phyloP scores from a whole-genome alignment of 306 rosid species.

The Rosa multiflora region DNA sequence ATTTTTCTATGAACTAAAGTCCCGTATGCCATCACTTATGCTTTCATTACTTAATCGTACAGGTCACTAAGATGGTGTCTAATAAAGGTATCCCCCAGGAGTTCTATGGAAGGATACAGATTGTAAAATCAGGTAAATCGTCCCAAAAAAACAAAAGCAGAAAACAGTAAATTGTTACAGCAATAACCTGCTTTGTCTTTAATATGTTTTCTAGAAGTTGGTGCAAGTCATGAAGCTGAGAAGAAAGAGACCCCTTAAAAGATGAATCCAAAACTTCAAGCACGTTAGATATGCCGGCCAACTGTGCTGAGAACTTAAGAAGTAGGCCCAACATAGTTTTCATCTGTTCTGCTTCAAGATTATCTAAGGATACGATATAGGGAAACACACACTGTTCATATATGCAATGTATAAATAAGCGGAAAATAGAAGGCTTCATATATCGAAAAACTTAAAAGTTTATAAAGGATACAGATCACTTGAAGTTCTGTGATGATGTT shows the following conservation, averaged over 20 bases:
- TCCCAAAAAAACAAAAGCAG: neutral
- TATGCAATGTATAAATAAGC: neutral
- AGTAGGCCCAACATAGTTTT: constrained; percentile 54
- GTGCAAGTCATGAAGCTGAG: constrained; percentile 77
- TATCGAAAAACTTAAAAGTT: constrained; percentile 16
- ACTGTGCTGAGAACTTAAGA: constrained; percentile 59
- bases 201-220: constrained; percentile 79
- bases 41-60: neutral
- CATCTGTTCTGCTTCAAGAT: constrained; percentile 53
- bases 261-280: constrained; percentile 88
- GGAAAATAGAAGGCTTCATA: constrained; percentile 19
- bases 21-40: neutral
- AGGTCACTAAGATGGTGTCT: too few species aligned
- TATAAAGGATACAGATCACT: constrained; percentile 77
- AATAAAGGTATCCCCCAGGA: neutral
- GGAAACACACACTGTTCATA: constrained; percentile 26
- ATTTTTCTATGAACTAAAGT: neutral
- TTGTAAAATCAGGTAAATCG: constrained; percentile 11
- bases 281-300: constrained; percentile 84
- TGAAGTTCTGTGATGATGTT: constrained; percentile 65
- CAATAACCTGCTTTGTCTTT: constrained; percentile 85
- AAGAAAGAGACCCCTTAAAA: constrained; percentile 79
- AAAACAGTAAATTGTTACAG: constrained; percentile 6
- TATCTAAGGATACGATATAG: constrained; percentile 54
- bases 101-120: neutral